Evolutionary conservation across 1,284 basidiomycete species (phyloP), one percentile per base, ranked within the genome.

Genomic region (Cryptococcus neoformans): DNA sequence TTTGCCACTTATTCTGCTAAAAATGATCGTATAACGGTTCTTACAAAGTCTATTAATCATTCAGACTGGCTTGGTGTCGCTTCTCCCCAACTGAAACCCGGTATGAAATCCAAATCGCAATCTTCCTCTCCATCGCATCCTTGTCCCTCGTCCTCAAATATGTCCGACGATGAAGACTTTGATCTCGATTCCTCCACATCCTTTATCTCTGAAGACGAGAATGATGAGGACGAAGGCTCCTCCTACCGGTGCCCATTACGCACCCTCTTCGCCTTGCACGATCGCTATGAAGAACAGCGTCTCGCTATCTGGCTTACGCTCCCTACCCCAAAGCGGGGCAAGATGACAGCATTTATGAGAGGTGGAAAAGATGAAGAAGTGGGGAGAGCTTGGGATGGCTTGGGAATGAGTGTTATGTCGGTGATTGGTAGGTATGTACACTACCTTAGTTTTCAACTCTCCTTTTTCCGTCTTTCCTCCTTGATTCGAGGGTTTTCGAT

Each of bases 201-300:
- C n/a, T 59, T 57, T 17, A 63, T 63, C 44, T 62, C 64, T 41
- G 66, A 57, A n/a, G 54, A 46, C 16, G 51, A 59, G 36, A 60
- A 60, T n/a, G 66, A 63, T 16, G 60, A 53, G 21, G 39, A 41
- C 8, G 53, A 62, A 28, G 49, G 12, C 49, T 59, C 54, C 3
- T 51, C 58, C 2, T 55, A 67, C 38, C 42, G 65, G 2, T 70
- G 61, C 50, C 68, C 69, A 2, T 57, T 73, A 4, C 53, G 63
- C 14, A 53, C 65, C 0, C 56, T 73, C 21, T 69, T 73, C 55
- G 21, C 61, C 2, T 54, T 73, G 17, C 64, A 69, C 51, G 69
- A 70, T 52, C 57, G 68, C 17, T 73, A 64, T 60, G 69, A 71
- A 49, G 70, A 73, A 52, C 66, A 67, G 48, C 51, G 69, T 21